Percentiles rank a stretch among this genome's conserved stretches.
Evolutionary conservation across 495 filamentous ascomycete species (phyloP).

Genomic region (Tuber aestivum): DNA sequence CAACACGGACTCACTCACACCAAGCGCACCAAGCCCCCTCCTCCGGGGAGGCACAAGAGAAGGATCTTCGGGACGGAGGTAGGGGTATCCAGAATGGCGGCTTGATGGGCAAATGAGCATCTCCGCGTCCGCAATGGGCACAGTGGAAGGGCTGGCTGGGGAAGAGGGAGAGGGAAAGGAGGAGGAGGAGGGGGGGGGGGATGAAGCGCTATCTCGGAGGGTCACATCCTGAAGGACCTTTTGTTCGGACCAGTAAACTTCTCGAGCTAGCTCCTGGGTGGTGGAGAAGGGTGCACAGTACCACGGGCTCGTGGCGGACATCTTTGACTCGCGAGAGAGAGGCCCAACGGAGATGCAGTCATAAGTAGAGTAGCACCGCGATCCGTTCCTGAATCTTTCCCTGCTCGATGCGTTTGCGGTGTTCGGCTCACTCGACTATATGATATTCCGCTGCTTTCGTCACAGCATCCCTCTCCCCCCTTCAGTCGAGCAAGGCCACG

Average conservation of each 20-base stretch:
- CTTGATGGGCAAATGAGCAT: conserved; percentile 36
- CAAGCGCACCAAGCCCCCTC: not conserved
- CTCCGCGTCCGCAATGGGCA: conserved; percentile 33
- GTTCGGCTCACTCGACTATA: conserved; percentile 22
- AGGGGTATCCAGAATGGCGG: conserved; percentile 40
- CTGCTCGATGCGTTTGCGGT: conserved; percentile 33
- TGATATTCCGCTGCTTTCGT: conserved; percentile 39
- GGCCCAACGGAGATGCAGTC: conserved; percentile 33
- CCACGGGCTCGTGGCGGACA: conserved; percentile 31
- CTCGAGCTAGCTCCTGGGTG: conserved; percentile 35
- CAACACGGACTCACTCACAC: conserved; percentile 16
- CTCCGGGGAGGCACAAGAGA: conserved; percentile 28
- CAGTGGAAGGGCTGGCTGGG: conserved; percentile 24
- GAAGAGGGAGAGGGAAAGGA: conserved; percentile 5
- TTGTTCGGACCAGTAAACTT: conserved; percentile 33
- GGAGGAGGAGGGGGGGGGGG: not conserved
- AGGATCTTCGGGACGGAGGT: conserved; percentile 37
- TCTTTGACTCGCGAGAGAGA: conserved; percentile 29
- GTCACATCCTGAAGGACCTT: conserved; percentile 20
- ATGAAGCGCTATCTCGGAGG: conserved; percentile 1
- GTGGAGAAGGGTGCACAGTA: conserved; percentile 17
- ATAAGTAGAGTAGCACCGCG: conserved; percentile 38
- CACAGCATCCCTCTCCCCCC: not conserved
- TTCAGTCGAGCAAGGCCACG: not conserved
- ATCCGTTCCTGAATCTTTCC: conserved; percentile 33